Base-by-base conservation (phyloP, 176 grass and related monocot species). In the Elaeis guineensis region DNA sequence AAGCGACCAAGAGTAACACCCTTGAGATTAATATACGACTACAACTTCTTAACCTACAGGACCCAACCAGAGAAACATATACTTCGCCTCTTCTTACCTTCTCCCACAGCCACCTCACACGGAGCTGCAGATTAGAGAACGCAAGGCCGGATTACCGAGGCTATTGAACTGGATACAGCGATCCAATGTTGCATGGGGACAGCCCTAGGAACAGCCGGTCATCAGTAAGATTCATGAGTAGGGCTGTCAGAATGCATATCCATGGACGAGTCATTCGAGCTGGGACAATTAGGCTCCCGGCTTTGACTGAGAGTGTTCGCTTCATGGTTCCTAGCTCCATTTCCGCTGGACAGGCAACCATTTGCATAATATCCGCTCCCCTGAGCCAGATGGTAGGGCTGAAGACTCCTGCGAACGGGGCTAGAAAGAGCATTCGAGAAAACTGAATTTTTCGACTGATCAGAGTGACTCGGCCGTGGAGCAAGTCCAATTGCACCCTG, bases 351-450 rank as follows among this genome's bases (percentile, higher is more conserved):
- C 9, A 17, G 64, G 20, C 3, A 11, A 57, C 50, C 51, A 20
- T 32, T 67, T 32, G 51, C 22, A 32, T 20, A 67, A 19, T 54
- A 53, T 18, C 44, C 68, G 51, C 39, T 55, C 24, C 74, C 86
- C 69, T 84, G 86, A 48, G 64, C 55, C 21, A 84, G 63, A 14
- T 95, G 79, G 78, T 72, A 90, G 22, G 66, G 82, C 24, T 95
- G 90, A 51, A 86, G 77, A 61, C 60, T 90, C 67, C 77, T 73
- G 25, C 77, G 67, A 16, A 86, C 74, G 0, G 83, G 86, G 57
- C 86, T 84, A 51, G 90, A 84, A 44, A 87, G 69, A 0, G 90
- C 74, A 67, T 90, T 87, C 59, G 90, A 81, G 68, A 89, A 95
- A 19, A 95, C 76, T 16, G 59, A 64, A 49, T 90, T 86, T 63